These are phyloP conservation scores for Pisolithus orientalis DNA, from an alignment of 768 basidiomycete genomes.

Conservation along the genomic window DNA sequence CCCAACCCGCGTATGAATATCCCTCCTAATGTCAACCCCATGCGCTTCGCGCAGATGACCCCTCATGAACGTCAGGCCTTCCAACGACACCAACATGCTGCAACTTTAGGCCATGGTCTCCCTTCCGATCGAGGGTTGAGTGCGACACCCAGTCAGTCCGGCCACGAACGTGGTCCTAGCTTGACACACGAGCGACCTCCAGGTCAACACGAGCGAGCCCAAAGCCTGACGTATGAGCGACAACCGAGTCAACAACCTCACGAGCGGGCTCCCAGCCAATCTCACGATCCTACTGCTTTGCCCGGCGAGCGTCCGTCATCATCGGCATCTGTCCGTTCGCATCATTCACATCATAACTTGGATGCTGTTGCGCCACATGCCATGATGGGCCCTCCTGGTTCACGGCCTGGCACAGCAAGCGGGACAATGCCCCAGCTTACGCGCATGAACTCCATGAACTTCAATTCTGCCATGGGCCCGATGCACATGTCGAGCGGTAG, in stretches of 20 bases:
- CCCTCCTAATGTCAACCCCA: slow-evolving; percentile 11
- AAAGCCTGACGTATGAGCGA: slow-evolving; percentile 13
- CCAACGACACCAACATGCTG: slow-evolving; percentile 23
- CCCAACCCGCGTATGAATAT: slow-evolving; percentile 20
- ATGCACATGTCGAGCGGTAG: slow-evolving; percentile 2
- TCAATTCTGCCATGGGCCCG: slow-evolving; percentile 15
- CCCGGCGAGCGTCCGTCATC: slow-evolving; percentile 22
- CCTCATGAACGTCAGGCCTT: slow-evolving; percentile 23
- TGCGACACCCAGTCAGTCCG: slow-evolving; percentile 13
- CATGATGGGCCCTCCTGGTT: slow-evolving; percentile 18
- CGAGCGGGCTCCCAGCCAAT: slow-evolving; percentile 17
- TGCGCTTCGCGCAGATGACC: slow-evolving; percentile 24
- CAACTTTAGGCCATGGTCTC: slow-evolving; percentile 7
- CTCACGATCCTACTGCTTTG: slow-evolving; percentile 14
- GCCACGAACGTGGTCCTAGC: slow-evolving; percentile 16
- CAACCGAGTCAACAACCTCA: slow-evolving; percentile 17
- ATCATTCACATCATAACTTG: slow-evolving; percentile 19
- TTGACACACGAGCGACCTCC: slow-evolving; percentile 20
- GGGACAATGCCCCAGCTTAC: slow-evolving; percentile 12
- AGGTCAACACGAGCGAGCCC: slow-evolving; percentile 15
- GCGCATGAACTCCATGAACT: slow-evolving; percentile 23
- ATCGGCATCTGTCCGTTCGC: slow-evolving; percentile 23
- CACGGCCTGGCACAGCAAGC: slow-evolving; percentile 23
- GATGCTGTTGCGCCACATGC: slow-evolving; percentile 12
- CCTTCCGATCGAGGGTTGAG: slow-evolving; percentile 11